phyloP scores from a whole-genome alignment of 192 early-diverging fungal genomes.

The Thamnidium elegans region DNA sequence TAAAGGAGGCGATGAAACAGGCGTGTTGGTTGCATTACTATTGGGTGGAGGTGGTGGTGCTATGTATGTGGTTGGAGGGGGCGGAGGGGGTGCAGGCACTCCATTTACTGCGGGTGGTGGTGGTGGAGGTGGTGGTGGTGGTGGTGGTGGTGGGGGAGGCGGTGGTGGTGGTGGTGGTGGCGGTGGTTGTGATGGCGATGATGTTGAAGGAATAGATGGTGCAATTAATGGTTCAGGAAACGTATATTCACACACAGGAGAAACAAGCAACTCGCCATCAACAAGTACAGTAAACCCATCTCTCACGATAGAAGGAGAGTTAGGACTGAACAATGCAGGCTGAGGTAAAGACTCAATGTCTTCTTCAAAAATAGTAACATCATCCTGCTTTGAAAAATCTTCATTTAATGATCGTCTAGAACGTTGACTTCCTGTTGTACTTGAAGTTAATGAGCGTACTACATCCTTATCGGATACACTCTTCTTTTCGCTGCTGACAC shows the following conservation, averaged over 20 bases:
- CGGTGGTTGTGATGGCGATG: constrained; percentile 28
- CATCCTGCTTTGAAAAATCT: neutral
- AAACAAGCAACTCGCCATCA: no score
- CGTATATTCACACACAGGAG: neutral
- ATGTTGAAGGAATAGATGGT: constrained; percentile 14
- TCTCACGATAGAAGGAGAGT: no score
- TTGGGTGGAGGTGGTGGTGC: constrained; percentile 34
- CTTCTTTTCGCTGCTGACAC: neutral
- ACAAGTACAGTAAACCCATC: no score
- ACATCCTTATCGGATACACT: constrained; percentile 3
- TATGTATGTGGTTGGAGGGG: constrained; percentile 15
- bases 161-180: constrained; percentile 20
- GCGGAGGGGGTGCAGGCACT: constrained; percentile 22
- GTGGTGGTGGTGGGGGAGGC: constrained; percentile 16
- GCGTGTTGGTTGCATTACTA: neutral
- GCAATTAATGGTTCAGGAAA: neutral
- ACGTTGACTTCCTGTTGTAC: constrained; percentile 7
- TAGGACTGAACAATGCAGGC: neutral
- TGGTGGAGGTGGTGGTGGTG: constrained; percentile 23
- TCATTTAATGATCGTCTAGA: neutral
- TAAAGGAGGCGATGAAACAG: constrained; percentile 20
- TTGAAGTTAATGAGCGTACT: constrained; percentile 7
- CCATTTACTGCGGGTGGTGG: constrained; percentile 16
- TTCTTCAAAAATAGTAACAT: neutral
- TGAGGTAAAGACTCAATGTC: neutral